Percentiles rank a stretch among this genome's conserved stretches.
phyloP scores from a whole-genome alignment of 2,329 filamentous ascomycete species.

The Lasiodiplodia sp. region DNA sequence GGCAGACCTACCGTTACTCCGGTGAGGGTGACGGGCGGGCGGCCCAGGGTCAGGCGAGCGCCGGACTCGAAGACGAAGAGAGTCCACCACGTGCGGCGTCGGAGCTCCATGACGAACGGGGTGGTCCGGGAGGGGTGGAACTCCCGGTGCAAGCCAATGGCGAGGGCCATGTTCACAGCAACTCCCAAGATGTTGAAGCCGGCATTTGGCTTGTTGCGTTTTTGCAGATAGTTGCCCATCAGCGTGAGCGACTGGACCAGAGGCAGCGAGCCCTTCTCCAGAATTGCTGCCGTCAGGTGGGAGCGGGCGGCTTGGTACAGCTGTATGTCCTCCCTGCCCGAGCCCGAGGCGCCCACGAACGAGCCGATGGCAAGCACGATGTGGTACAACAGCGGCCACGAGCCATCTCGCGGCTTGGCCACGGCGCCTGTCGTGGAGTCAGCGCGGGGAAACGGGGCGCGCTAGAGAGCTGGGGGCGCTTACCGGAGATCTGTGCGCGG shows the following conservation, averaged over 20 bases:
- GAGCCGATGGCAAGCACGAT: conserved; percentile 55
- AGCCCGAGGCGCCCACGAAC: conserved; percentile 52
- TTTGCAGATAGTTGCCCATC: conserved; percentile 59
- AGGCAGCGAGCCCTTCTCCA: conserved; percentile 58
- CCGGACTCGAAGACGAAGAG: conserved; percentile 57
- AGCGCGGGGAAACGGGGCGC: neutral
- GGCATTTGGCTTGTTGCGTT: conserved; percentile 59
- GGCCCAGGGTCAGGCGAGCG: conserved; percentile 58
- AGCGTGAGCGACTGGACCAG: conserved; percentile 57
- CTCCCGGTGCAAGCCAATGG: conserved; percentile 58
- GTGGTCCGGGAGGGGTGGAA: conserved; percentile 57
- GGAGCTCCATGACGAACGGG: conserved; percentile 46
- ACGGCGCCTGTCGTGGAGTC: neutral
- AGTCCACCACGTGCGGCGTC: conserved; percentile 46
- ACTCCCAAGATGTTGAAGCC: conserved; percentile 59
- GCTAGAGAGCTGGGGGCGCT: conserved; percentile 43
- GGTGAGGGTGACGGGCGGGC: conserved; percentile 55
- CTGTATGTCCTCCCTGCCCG: conserved; percentile 53
- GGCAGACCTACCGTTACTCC: conserved; percentile 53
- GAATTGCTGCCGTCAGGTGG: conserved; percentile 53
- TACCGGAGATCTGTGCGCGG: conserved; percentile 54
- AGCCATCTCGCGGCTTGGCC: conserved; percentile 54
- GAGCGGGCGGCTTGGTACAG: conserved; percentile 56
- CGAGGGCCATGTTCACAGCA: conserved; percentile 58
- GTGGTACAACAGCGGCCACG: conserved; percentile 45